Conservation (phyloP, 305 asterid species). For the Nicotiana rustica region DNA sequence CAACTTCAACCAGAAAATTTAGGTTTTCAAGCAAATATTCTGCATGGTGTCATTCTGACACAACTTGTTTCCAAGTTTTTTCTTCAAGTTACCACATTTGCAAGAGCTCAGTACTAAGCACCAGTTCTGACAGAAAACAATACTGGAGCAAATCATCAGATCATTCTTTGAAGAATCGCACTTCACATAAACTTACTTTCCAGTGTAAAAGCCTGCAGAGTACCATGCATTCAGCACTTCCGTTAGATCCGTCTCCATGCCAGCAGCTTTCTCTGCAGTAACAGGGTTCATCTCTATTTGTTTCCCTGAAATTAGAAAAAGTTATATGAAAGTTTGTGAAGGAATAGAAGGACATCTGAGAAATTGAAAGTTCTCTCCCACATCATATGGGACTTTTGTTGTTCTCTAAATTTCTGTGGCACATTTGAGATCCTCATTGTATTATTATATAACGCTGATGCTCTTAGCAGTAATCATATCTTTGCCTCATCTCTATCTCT, state of each 20-base stretch:
- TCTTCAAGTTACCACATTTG: not conserved
- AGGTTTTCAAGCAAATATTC: slow-evolving; percentile 15
- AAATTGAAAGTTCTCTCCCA: not conserved
- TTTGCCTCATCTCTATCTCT: not conserved
- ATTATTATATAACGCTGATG: not conserved
- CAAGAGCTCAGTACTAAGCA: not conserved
- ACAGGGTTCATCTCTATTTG: slow-evolving; percentile 39
- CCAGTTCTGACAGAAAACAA: not conserved
- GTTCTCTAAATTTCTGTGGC: not conserved
- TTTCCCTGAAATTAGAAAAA: slow-evolving; percentile 50
- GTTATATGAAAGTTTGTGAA: not conserved
- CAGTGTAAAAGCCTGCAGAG: slow-evolving; percentile 77
- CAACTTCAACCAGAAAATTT: slow-evolving; percentile 11
- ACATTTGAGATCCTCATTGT: not conserved
- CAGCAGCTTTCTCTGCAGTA: slow-evolving; percentile 44
- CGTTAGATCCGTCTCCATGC: slow-evolving; percentile 59
- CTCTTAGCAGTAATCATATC: slow-evolving; percentile 8
- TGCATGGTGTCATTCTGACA: slow-evolving; percentile 11
- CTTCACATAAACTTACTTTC: slow-evolving; percentile 65
- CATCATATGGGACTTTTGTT: not conserved
- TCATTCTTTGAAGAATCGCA: not conserved
- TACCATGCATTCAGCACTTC: slow-evolving; percentile 79
- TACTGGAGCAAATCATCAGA: not conserved
- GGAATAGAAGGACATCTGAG: not conserved
- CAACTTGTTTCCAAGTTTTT: slow-evolving; percentile 3